Percentiles rank a stretch among this genome's conserved stretches.
Conservation (phyloP, 805 yeast genomes). For the Yamadazyma laniorum region DNA sequence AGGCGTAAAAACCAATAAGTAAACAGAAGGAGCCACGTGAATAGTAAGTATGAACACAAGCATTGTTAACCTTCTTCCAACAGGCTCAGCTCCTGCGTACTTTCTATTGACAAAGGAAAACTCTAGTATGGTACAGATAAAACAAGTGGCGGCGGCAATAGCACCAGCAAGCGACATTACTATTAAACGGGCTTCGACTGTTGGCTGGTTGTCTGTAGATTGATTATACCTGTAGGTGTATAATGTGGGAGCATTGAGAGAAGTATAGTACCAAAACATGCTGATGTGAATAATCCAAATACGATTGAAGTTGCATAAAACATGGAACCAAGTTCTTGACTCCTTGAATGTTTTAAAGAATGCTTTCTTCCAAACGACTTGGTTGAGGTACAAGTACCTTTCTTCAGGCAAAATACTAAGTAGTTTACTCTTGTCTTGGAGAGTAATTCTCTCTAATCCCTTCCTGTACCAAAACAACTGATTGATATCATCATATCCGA, state of each 20-base stretch:
- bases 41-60: constrained; percentile 42
- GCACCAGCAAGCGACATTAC: constrained; percentile 69
- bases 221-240: constrained; percentile 58
- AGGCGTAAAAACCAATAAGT: constrained; percentile 45
- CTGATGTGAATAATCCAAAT: constrained; percentile 77
- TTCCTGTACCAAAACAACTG: constrained; percentile 82
- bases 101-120: constrained; percentile 63
- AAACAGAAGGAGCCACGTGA: constrained; percentile 49
- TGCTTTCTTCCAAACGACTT: constrained; percentile 63
- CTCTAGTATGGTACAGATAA: constrained; percentile 58
- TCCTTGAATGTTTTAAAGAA: constrained; percentile 77
- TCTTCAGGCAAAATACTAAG: constrained; percentile 55
- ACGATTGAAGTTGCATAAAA: constrained; percentile 69
- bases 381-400: constrained; percentile 53
- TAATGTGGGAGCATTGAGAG: constrained; percentile 64
- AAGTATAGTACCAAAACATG: constrained; percentile 74
- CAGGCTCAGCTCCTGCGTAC: constrained; percentile 70
- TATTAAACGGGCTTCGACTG: constrained; percentile 51
- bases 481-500: constrained; percentile 90
- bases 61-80: constrained; percentile 46
- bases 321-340: constrained; percentile 74
- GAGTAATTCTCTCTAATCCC: constrained; percentile 58
- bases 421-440: constrained; percentile 45
- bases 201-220: constrained; percentile 57
- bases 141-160: constrained; percentile 54